Percentiles rank a stretch among this genome's conserved stretches.
Conservation (phyloP, 768 basidiomycete genomes). For the Rhodotorula toruloides region DNA sequence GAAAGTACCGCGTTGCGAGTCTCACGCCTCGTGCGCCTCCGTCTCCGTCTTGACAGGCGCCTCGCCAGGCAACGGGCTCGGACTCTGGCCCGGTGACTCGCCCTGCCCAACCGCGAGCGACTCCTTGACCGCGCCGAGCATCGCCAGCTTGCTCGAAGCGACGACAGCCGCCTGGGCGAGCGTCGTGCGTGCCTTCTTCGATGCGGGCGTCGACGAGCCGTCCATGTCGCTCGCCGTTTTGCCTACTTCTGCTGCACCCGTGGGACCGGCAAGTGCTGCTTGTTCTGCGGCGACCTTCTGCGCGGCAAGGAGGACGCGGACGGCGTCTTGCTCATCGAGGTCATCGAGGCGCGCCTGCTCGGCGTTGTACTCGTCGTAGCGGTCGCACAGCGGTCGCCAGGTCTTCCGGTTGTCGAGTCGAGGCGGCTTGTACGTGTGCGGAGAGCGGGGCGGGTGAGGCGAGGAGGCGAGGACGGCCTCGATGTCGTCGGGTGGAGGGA, state of each 20-base stretch:
- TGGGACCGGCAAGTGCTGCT: background rate
- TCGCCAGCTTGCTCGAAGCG: conserved; percentile 4
- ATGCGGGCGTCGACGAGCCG: background rate
- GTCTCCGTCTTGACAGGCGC: too few relatives aligned
- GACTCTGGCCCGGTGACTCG: conserved; percentile 11
- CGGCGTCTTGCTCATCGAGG: conserved; percentile 59
- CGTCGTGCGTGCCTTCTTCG: conserved; percentile 8
- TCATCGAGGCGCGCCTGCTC: conserved; percentile 75
- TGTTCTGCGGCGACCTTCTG: background rate
- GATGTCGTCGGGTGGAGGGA: conserved; percentile 71
- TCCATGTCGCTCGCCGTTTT: background rate
- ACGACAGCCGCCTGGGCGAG: background rate
- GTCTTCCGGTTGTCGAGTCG: conserved; percentile 43
- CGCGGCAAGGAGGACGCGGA: conserved; percentile 9
- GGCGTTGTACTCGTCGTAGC: conserved; percentile 75
- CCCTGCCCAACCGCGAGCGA: background rate
- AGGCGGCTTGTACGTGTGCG: background rate
- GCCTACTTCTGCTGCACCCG: background rate
- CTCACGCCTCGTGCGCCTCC: too few relatives aligned
- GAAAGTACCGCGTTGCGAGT: too few relatives aligned
- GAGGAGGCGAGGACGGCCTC: conserved; percentile 57
- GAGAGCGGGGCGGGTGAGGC: conserved; percentile 35
- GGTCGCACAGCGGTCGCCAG: conserved; percentile 76
- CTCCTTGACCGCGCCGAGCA: background rate
- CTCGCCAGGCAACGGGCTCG: too few relatives aligned